Evolutionary conservation across 208 protist species (phyloP).

Genomic region (Lotmaria passim): DNA sequence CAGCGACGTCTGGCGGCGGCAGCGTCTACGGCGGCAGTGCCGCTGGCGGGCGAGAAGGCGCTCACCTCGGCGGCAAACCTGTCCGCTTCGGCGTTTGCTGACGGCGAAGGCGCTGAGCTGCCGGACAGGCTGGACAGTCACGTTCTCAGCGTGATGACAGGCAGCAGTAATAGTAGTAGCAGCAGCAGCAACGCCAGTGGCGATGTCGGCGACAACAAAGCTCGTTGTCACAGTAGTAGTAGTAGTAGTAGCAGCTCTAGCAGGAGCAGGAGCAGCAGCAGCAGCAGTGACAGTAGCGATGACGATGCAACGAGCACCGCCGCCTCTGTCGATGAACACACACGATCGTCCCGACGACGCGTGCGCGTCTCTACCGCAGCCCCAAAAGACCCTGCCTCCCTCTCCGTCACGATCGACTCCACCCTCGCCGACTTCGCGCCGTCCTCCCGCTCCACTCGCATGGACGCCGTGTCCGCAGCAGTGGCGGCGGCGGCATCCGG

Average conservation of each 20-base stretch:
- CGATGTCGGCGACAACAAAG: not conserved
- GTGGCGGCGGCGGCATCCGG: not conserved
- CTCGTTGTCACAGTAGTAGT: no score
- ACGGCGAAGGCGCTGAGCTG: not conserved
- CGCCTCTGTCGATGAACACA: not conserved
- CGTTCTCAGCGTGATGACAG: not conserved
- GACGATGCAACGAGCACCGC: conserved; percentile 7
- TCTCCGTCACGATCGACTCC: not conserved
- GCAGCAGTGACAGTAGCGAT: conserved; percentile 4
- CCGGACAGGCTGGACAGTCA: not conserved
- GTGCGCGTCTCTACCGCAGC: not conserved
- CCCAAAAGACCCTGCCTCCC: not conserved
- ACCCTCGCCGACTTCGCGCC: not conserved
- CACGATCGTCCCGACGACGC: not conserved
- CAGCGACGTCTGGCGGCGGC: conserved; percentile 16
- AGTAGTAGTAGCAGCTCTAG: not conserved
- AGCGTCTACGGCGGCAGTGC: conserved; percentile 7
- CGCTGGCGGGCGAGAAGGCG: not conserved
- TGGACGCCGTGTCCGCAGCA: not conserved
- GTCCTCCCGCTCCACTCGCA: conserved; percentile 1
- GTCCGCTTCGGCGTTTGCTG: not conserved
- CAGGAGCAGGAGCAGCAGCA: not conserved
- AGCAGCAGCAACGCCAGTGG: conserved; percentile 11
- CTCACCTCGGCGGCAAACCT: not conserved
- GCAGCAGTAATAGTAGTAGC: not conserved